Evolutionary conservation across 345 rosid species (phyloP).

Genomic region (Jatropha curcas): DNA sequence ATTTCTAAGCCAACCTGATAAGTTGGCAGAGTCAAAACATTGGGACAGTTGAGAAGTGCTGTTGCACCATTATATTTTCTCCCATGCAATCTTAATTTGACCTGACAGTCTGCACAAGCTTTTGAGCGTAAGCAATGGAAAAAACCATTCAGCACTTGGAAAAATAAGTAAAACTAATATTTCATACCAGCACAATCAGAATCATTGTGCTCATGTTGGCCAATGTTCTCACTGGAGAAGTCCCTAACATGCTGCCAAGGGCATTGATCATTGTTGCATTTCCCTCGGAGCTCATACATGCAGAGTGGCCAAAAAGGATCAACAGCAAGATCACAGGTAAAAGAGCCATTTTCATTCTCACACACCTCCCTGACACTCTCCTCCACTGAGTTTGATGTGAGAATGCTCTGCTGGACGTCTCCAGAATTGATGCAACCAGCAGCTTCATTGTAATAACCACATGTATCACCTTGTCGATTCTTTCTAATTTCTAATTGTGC

Average conservation of each 20-base stretch:
- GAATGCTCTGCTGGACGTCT: slow-evolving; percentile 29
- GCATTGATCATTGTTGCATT: slow-evolving; percentile 91
- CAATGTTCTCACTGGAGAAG: slow-evolving; percentile 37
- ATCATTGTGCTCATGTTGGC: slow-evolving; percentile 34
- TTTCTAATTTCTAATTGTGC: slow-evolving; percentile 29
- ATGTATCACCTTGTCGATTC: slow-evolving; percentile 23
- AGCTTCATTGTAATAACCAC: slow-evolving; percentile 16
- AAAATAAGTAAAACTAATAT: not conserved
- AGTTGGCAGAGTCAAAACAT: slow-evolving; percentile 51
- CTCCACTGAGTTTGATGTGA: slow-evolving; percentile 28
- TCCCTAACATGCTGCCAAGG: slow-evolving; percentile 89
- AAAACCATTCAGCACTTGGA: slow-evolving; percentile 15
- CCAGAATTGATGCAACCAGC: slow-evolving; percentile 31
- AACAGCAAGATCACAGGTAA: slow-evolving; percentile 48
- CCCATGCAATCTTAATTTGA: slow-evolving; percentile 32
- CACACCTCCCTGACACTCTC: slow-evolving; percentile 23
- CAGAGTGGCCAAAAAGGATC: slow-evolving; percentile 89
- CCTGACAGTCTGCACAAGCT: slow-evolving; percentile 53
- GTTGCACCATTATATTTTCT: slow-evolving; percentile 29
- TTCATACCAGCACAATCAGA: slow-evolving; percentile 46
- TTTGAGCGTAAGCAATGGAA: slow-evolving; percentile 16
- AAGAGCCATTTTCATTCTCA: slow-evolving; percentile 47
- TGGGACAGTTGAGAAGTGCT: slow-evolving; percentile 33
- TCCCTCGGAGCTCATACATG: slow-evolving; percentile 92
- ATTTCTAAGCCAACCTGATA: slow-evolving; percentile 76